Evolutionary conservation across 2,329 filamentous ascomycete species (phyloP).

Genomic region (Neobulgaria alba): DNA sequence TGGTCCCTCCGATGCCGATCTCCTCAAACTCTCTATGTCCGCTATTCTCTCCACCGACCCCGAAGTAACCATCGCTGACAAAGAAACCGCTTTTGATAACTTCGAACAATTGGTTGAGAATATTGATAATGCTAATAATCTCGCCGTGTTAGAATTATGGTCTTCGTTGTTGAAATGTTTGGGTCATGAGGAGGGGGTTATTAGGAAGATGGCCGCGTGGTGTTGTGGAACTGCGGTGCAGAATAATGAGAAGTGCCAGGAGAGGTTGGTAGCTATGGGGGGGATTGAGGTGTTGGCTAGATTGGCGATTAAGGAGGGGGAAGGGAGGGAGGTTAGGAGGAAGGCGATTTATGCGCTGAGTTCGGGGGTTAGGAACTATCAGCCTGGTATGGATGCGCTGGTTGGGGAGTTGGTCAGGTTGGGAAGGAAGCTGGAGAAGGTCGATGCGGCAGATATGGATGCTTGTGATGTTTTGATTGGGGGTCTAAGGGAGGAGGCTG

Average conservation of each 20-base stretch:
- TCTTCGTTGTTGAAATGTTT: constrained; percentile 66
- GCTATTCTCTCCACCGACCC: constrained; percentile 56
- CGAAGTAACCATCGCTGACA: constrained; percentile 62
- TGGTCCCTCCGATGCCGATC: constrained; percentile 80
- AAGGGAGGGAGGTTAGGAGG: constrained; percentile 58
- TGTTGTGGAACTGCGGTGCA: constrained; percentile 91
- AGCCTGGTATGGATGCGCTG: constrained; percentile 67
- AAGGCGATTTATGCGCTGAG: constrained; percentile 89
- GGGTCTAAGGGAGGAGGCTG: constrained; percentile 47
- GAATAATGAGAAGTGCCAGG: constrained; percentile 84
- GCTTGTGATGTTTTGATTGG: constrained; percentile 69
- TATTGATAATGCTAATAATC: constrained; percentile 95
- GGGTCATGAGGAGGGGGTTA: constrained; percentile 56
- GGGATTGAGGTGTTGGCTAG: constrained; percentile 63
- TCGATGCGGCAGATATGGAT: constrained; percentile 86
- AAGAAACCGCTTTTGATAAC: constrained; percentile 84
- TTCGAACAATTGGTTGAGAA: constrained; percentile 87
- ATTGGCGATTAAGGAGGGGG: constrained; percentile 51
- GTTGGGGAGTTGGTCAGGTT: constrained; percentile 50
- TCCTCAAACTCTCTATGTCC: constrained; percentile 80
- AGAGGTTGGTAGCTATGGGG: constrained; percentile 53
- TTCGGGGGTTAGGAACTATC: constrained; percentile 79
- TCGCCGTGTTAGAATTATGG: constrained; percentile 74
- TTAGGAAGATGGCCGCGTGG: constrained; percentile 85
- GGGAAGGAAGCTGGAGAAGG: constrained; percentile 40